Evolutionary conservation across 176 grass and related monocot genomes (phyloP).

Genomic region (Microstegium vimineum): DNA sequence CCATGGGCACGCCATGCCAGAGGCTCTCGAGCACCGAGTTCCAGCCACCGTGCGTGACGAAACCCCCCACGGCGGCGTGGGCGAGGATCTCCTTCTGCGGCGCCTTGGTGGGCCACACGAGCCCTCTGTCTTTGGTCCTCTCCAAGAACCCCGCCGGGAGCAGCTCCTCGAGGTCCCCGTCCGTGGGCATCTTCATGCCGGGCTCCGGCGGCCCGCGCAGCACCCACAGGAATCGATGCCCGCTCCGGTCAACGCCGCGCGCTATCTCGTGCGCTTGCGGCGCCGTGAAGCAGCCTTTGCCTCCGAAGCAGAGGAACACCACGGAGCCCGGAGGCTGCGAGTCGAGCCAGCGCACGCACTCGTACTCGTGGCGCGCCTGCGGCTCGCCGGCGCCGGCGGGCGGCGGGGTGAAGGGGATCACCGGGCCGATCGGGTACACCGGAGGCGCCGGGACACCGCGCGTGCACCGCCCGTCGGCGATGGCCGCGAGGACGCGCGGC

Average conservation of each 20-base stretch:
- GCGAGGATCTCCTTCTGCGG: constrained; percentile 17
- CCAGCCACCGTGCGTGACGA: neutral
- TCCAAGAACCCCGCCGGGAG: constrained; percentile 18
- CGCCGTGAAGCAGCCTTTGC: neutral
- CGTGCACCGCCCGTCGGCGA: neutral
- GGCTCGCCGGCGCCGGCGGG: neutral
- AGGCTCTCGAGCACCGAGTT: constrained; percentile 34
- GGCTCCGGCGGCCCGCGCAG: neutral
- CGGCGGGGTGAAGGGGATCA: neutral
- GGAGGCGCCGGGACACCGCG: neutral
- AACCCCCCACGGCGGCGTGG: neutral
- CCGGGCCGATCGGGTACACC: neutral
- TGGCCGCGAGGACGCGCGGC: neutral
- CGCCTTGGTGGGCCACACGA: constrained; percentile 22
- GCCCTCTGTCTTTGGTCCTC: neutral
- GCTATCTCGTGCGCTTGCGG: neutral
- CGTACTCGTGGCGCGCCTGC: neutral
- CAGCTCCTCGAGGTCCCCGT: neutral
- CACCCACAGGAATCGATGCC: neutral
- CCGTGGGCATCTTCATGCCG: neutral
- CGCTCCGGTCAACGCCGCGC: neutral
- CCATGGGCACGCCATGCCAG: constrained; percentile 43
- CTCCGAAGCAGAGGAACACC: neutral
- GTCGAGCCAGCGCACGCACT: neutral
- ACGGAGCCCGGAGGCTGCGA: neutral